Conservation (phyloP, 371 early-diverging fungal genomes). For the Saksenaea vasiformis region DNA sequence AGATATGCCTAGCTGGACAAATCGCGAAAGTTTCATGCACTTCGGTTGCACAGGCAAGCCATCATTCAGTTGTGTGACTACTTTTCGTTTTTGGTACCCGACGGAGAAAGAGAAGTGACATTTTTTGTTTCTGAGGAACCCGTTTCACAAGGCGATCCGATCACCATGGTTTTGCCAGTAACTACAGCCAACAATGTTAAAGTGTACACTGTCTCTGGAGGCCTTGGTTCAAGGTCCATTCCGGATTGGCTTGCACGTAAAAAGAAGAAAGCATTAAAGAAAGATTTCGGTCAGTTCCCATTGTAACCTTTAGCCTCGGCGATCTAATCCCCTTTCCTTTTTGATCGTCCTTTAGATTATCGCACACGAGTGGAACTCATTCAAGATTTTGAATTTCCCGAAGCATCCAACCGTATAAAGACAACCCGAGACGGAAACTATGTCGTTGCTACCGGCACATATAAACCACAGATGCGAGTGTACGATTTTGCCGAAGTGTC, state of each 20-base stretch:
- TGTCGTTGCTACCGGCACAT: constrained; percentile 95
- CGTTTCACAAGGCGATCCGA: not conserved
- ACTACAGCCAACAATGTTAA: constrained; percentile 86
- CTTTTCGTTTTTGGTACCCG: too few species aligned
- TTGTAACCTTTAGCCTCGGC: not conserved
- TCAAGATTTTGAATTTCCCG: constrained; percentile 98
- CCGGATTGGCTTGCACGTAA: constrained; percentile 94
- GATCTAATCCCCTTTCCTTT: not conserved
- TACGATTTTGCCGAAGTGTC: constrained; percentile 92
- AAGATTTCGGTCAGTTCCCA: constrained; percentile 75
- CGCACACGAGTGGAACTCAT: constrained; percentile 89
- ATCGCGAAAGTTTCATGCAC: too few species aligned
- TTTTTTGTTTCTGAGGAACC: constrained; percentile 5
- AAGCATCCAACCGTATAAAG: constrained; percentile 87
- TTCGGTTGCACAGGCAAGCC: too few species aligned
- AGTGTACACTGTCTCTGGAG: constrained; percentile 91
- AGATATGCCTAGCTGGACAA: too few species aligned
- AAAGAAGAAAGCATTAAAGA: constrained; percentile 82
- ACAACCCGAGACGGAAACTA: constrained; percentile 86
- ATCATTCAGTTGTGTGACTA: not conserved
- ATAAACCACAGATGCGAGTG: constrained; percentile 97
- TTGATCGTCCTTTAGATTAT: constrained; percentile 64
- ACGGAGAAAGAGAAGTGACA: not conserved
- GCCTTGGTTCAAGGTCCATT: constrained; percentile 77
- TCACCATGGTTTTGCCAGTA: constrained; percentile 74